phyloP scores from a whole-genome alignment of 352 stramenopile genomes.

The Plasmopara viticola region DNA sequence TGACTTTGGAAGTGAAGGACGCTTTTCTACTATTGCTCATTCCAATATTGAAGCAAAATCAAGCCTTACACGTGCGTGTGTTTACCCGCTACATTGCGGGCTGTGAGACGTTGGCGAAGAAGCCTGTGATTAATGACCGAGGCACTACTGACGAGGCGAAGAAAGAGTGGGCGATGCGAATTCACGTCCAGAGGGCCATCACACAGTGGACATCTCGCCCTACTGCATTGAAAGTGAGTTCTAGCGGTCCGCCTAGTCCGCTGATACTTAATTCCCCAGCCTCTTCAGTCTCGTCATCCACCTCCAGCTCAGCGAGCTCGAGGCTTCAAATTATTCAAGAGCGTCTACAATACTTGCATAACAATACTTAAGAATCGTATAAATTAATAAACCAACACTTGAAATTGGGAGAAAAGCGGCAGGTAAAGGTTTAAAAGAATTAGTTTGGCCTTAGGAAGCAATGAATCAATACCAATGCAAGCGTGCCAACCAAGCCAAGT shows the following conservation, averaged over 20 bases:
- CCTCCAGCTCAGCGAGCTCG: conserved; percentile 22
- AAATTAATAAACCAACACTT: neutral
- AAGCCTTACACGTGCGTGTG: conserved; percentile 40
- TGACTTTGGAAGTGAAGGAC: conserved; percentile 69
- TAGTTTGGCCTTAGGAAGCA: no score
- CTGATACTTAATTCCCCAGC: conserved; percentile 18
- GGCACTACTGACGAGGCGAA: conserved; percentile 7
- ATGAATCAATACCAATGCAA: no score
- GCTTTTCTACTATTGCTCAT: conserved; percentile 63
- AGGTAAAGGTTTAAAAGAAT: no score
- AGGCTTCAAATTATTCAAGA: conserved; percentile 64
- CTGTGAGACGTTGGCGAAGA: neutral
- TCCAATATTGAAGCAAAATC: conserved; percentile 56
- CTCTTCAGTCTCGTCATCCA: conserved; percentile 26
- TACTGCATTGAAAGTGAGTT: conserved; percentile 12
- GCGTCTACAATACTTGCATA: conserved; percentile 47
- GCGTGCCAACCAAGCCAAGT: no score
- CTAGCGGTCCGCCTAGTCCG: conserved; percentile 4
- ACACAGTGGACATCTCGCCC: conserved; percentile 2
- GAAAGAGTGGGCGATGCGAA: conserved; percentile 53
- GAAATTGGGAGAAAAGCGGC: no score
- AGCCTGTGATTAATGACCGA: conserved; percentile 2
- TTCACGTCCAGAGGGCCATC: conserved; percentile 39
- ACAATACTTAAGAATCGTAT: conserved; percentile 7
- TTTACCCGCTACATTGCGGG: conserved; percentile 38